Conservation (phyloP, 495 filamentous ascomycete species). For the Corynascus novoguineensis region DNA sequence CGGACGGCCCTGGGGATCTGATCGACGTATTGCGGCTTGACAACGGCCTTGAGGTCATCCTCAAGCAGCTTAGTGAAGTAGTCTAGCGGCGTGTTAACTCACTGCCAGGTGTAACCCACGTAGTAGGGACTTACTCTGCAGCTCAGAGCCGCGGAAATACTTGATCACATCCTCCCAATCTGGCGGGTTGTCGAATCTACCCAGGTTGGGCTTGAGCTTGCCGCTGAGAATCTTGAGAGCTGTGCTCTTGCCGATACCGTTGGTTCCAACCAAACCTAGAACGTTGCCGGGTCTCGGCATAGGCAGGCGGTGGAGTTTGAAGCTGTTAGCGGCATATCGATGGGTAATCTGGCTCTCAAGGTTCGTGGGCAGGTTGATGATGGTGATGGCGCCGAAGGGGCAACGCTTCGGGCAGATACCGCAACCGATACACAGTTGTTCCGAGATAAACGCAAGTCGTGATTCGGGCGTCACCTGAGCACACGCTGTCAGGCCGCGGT, state of each 20-base stretch:
- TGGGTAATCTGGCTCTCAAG: conserved; percentile 96
- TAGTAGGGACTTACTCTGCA: conserved; percentile 68
- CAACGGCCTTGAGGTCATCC: conserved; percentile 91
- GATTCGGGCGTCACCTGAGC: conserved; percentile 82
- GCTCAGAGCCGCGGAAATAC: conserved; percentile 93
- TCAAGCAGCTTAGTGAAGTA: conserved; percentile 98
- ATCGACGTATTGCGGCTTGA: conserved; percentile 99
- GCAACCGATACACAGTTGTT: conserved; percentile 71
- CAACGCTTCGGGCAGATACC: conserved; percentile 99
- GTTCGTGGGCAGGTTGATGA: conserved; percentile 99
- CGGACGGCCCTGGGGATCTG: conserved; percentile 91
- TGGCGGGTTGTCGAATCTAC: conserved; percentile 89
- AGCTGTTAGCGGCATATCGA: conserved; percentile 97
- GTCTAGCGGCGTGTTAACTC: conserved; percentile 47
- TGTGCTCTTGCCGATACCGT: conserved; percentile 99
- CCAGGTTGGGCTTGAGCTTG: conserved; percentile 96
- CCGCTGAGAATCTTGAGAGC: conserved; percentile 96
- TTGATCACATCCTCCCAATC: conserved; percentile 99
- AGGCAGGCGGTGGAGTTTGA: conserved; percentile 95
- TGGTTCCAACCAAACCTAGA: conserved; percentile 94
- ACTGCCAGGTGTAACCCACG: not conserved
- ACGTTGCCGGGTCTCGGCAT: conserved; percentile 95
- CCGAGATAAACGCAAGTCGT: conserved; percentile 96
- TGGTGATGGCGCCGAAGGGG: conserved; percentile 97
- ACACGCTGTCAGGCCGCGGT: conserved; percentile 1